A percentile compares a stretch with the other conserved stretches of the same genome.
phyloP scores from a whole-genome alignment of 2,329 filamentous ascomycete genomes.

The Aureobasidium mangrovei region DNA sequence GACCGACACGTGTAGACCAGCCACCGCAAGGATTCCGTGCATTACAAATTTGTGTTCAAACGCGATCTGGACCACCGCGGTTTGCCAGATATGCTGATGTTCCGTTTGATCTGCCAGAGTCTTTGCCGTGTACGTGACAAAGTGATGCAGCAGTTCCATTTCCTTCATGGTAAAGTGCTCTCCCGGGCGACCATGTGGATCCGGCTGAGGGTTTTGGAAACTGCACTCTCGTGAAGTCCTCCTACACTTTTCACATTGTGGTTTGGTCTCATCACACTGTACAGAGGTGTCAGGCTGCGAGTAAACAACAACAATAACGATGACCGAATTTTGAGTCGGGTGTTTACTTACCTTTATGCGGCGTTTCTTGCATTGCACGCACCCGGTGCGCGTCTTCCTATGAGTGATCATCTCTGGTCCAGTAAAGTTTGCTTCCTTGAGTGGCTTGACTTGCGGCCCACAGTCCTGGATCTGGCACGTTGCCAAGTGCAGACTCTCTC shows the following conservation, averaged over 20 bases:
- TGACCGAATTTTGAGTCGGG: slow-evolving; percentile 7
- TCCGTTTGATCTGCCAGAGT: neutral
- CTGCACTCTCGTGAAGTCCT: slow-evolving; percentile 17
- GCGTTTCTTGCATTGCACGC: slow-evolving; percentile 19
- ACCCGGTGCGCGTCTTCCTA: slow-evolving; percentile 19
- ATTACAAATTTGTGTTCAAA: slow-evolving; percentile 19
- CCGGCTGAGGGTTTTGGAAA: slow-evolving; percentile 10
- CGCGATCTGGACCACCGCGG: slow-evolving; percentile 16
- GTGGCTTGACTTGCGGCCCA: neutral
- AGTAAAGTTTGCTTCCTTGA: neutral
- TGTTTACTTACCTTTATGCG: slow-evolving; percentile 18
- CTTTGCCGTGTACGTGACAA: slow-evolving; percentile 16
- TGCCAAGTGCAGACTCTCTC: slow-evolving; percentile 9
- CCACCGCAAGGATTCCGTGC: slow-evolving; percentile 23
- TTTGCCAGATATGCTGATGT: slow-evolving; percentile 20
- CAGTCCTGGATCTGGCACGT: slow-evolving; percentile 5
- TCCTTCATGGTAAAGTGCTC: slow-evolving; percentile 15
- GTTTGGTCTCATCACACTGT: slow-evolving; percentile 16
- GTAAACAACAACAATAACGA: neutral
- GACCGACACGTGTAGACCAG: slow-evolving; percentile 21
- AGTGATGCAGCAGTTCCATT: slow-evolving; percentile 19
- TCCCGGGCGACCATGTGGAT: neutral
- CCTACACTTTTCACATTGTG: slow-evolving; percentile 16
- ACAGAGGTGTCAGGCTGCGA: neutral
- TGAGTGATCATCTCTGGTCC: slow-evolving; percentile 15